A percentile compares a stretch with the other conserved stretches of the same genome.
phyloP scores from a whole-genome alignment of 306 rosid genomes.

The Quercus alba region DNA sequence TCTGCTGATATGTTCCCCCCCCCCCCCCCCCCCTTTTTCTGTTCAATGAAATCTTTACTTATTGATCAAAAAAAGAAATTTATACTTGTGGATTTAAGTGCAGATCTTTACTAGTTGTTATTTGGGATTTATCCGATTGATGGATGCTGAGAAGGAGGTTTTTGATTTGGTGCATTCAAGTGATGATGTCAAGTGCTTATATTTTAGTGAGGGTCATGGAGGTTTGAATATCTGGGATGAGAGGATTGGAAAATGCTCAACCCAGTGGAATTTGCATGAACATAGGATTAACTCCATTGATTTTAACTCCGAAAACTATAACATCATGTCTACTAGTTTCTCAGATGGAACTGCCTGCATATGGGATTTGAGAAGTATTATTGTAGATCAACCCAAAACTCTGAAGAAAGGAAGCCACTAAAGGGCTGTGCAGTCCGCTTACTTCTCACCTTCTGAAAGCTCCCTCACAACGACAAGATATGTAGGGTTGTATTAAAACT shows the following conservation, averaged over 20 bases:
- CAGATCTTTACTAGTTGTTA: slow-evolving; percentile 76
- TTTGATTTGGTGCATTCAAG: slow-evolving; percentile 58
- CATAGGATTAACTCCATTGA: slow-evolving; percentile 66
- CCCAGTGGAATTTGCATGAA: slow-evolving; percentile 56
- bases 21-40: no score
- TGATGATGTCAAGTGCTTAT: slow-evolving; percentile 59
- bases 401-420: slow-evolving; percentile 50
- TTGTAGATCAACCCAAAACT: slow-evolving; percentile 33
- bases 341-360: slow-evolving; percentile 73
- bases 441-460: slow-evolving; percentile 83
- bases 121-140: slow-evolving; percentile 59
- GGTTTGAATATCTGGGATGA: slow-evolving; percentile 64
- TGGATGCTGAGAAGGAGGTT: slow-evolving; percentile 88
- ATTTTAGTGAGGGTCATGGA: slow-evolving; percentile 67
- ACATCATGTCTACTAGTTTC: slow-evolving; percentile 73
- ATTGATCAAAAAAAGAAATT: no score
- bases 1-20: no score
- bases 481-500: neutral
- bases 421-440: slow-evolving; percentile 75
- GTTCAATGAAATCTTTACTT: no score
- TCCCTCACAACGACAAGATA: slow-evolving; percentile 80
- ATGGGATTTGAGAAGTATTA: slow-evolving; percentile 77
- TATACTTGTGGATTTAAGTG: slow-evolving; percentile 6
- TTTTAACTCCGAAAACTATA: slow-evolving; percentile 48
- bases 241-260: slow-evolving; percentile 52